phyloP scores from a whole-genome alignment of 202 grass and related monocot genomes.

The Elaeis oleifera region DNA sequence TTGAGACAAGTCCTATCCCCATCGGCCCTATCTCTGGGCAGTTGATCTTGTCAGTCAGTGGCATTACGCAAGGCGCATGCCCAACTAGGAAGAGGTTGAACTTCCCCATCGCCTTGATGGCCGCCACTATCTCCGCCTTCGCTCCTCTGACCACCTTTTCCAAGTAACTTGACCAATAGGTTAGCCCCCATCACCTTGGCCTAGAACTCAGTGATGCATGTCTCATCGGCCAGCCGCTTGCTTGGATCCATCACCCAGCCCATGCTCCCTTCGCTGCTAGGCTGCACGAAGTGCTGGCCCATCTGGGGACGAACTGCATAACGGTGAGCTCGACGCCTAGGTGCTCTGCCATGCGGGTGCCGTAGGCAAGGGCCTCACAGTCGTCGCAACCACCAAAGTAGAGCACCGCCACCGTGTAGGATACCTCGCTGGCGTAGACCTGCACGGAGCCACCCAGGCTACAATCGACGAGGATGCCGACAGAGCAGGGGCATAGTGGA shows the following conservation, averaged over 20 bases:
- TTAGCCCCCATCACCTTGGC: no score
- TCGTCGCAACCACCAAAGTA: conserved; percentile 80
- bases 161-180: conserved; percentile 8
- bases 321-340: conserved; percentile 45
- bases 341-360: conserved; percentile 59
- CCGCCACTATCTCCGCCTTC: conserved; percentile 1
- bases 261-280: conserved; percentile 14
- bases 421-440: conserved; percentile 52
- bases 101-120: conserved; percentile 6
- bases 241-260: background rate
- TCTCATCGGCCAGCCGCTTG: background rate
- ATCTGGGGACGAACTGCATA: conserved; percentile 21
- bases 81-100: background rate
- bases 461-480: conserved; percentile 57
- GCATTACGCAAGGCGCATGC: background rate
- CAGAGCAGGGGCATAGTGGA: conserved; percentile 63
- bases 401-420: conserved; percentile 34
- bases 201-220: no score
- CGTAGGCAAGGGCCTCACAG: conserved; percentile 68
- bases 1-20: background rate
- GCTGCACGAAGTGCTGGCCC: background rate
- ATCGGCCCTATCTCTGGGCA: background rate
- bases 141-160: conserved; percentile 1
- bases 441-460: conserved; percentile 57
- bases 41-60: background rate